Conservation (phyloP, 2,329 filamentous ascomycete genomes). For the Arthrobotrys pseudoclavata region DNA sequence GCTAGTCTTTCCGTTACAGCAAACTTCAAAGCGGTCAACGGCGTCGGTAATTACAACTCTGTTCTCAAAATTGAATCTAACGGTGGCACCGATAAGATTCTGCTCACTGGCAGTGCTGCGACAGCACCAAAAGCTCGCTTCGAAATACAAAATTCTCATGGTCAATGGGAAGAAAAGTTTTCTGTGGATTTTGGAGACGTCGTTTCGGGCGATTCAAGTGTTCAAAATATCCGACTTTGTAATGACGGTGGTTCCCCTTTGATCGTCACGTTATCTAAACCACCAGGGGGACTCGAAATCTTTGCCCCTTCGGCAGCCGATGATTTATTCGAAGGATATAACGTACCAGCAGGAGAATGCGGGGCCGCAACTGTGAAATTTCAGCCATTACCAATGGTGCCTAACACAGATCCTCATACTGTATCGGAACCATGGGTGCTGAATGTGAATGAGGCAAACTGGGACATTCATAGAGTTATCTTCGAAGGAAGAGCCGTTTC, state of each 20-base stretch:
- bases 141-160: slow-evolving; percentile 65
- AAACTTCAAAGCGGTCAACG: slow-evolving; percentile 64
- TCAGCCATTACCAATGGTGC: slow-evolving; percentile 61
- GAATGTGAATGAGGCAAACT: slow-evolving; percentile 67
- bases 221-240: slow-evolving; percentile 65
- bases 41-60: slow-evolving; percentile 65
- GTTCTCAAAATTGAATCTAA: slow-evolving; percentile 66
- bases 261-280: slow-evolving; percentile 67
- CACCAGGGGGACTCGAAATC: slow-evolving; percentile 65
- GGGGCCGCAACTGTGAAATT: slow-evolving; percentile 65
- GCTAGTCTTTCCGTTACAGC: slow-evolving; percentile 64
- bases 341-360: slow-evolving; percentile 64
- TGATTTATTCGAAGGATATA: slow-evolving; percentile 65
- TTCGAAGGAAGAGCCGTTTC: slow-evolving; percentile 65
- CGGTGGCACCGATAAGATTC: slow-evolving; percentile 65
- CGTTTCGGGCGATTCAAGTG: slow-evolving; percentile 63
- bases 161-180: slow-evolving; percentile 64
- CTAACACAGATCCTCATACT: slow-evolving; percentile 60
- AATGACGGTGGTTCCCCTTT: slow-evolving; percentile 66
- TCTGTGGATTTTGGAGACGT: slow-evolving; percentile 65
- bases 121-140: slow-evolving; percentile 65
- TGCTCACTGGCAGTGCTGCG: slow-evolving; percentile 65
- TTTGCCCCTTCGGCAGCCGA: slow-evolving; percentile 64
- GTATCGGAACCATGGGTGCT: slow-evolving; percentile 66
- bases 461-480: slow-evolving; percentile 65